Percentiles rank a stretch among this genome's conserved stretches.
Evolutionary conservation across 176 grass and related monocot genomes (phyloP).

Genomic region (Otatea glauca): DNA sequence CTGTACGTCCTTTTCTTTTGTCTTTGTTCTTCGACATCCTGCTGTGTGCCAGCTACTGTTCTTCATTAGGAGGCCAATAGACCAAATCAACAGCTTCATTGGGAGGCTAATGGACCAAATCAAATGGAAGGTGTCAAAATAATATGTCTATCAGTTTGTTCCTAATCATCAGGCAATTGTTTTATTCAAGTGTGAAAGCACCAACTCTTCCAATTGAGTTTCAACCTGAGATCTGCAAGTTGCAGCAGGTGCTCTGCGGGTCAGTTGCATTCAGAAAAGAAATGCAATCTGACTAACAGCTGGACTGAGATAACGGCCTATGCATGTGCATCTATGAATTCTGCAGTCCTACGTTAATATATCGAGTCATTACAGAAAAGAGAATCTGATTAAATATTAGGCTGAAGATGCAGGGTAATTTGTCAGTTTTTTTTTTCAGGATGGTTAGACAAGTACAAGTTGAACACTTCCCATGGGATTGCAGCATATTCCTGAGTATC

Average conservation of each 20-base stretch:
- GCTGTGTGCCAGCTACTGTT: slow-evolving; percentile 31
- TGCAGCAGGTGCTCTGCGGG: background rate
- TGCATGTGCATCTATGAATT: slow-evolving; percentile 3
- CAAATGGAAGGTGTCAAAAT: slow-evolving; percentile 10
- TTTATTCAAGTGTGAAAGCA: background rate
- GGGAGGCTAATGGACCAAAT: slow-evolving; percentile 14
- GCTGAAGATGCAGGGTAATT: slow-evolving; percentile 1
- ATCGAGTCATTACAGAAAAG: background rate
- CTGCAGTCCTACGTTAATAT: background rate
- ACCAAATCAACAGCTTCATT: slow-evolving; percentile 27
- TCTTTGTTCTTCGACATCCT: background rate
- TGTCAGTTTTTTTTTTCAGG: background rate
- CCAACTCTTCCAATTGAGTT: background rate
- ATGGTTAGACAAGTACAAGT: background rate
- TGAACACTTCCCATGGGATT: background rate
- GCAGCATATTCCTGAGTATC: background rate
- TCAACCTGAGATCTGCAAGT: slow-evolving; percentile 19
- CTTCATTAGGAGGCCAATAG: slow-evolving; percentile 16
- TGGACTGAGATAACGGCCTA: background rate
- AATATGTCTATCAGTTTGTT: background rate
- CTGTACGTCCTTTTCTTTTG: slow-evolving; percentile 27
- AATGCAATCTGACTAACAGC: background rate
- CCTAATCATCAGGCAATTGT: slow-evolving; percentile 22
- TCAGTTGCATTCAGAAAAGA: slow-evolving; percentile 20
- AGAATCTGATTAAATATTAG: background rate